phyloP scores from a whole-genome alignment of 177 flowering plant genomes.

The Vitis hybrid region DNA sequence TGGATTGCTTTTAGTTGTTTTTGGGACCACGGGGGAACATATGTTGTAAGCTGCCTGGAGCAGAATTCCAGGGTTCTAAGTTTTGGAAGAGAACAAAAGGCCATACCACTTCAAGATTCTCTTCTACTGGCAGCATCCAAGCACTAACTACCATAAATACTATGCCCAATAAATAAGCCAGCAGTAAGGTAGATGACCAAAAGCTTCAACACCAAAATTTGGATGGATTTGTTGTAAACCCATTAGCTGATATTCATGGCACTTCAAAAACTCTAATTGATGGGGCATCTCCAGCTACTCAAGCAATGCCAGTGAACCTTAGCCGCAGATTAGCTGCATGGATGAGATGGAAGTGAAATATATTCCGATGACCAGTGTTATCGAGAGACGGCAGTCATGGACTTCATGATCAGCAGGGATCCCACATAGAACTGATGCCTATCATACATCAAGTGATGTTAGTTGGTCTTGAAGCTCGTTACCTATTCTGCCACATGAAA shows the following conservation, averaged over 20 bases:
- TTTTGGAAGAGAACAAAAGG: constrained; percentile 40
- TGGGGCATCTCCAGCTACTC: constrained; percentile 2
- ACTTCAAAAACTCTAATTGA: not conserved
- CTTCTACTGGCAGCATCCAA: constrained; percentile 21
- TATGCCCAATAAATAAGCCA: constrained; percentile 12
- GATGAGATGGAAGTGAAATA: too few relatives aligned
- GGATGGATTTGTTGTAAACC: constrained; percentile 10
- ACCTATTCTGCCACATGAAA: too few relatives aligned
- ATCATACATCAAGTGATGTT: too few relatives aligned
- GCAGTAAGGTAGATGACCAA: constrained; percentile 3
- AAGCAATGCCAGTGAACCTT: constrained; percentile 2
- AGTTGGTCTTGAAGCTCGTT: too few relatives aligned
- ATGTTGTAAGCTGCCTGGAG: constrained; percentile 49
- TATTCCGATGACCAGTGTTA: too few relatives aligned
- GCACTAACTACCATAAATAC: constrained; percentile 3
- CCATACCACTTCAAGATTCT: constrained; percentile 21
- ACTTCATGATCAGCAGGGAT: too few relatives aligned
- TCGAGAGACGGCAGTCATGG: too few relatives aligned
- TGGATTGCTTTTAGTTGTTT: too few relatives aligned
- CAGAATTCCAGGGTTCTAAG: constrained; percentile 44
- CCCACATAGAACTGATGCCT: too few relatives aligned
- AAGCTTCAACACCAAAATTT: constrained; percentile 11
- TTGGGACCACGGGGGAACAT: constrained; percentile 19
- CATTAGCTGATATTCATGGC: constrained; percentile 3
- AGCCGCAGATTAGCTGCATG: not conserved